A percentile compares a stretch with the other conserved stretches of the same genome.
Evolutionary conservation across 257 asterid species (phyloP).

Genomic region (Petrea volubilis): DNA sequence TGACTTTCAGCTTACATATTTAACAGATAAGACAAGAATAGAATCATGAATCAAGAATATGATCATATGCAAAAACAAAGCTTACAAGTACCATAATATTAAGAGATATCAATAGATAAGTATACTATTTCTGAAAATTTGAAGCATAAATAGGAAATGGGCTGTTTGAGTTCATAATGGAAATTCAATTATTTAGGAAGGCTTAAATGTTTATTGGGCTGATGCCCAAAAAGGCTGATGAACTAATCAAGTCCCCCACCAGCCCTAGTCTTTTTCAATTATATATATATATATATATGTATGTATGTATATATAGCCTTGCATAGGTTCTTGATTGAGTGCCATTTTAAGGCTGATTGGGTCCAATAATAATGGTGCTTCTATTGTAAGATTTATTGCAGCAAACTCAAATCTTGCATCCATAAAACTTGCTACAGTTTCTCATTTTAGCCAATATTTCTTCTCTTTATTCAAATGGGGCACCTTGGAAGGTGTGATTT

Average conservation of each 20-base stretch:
- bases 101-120: constrained; percentile 17
- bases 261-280: constrained; percentile 22
- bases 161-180: constrained; percentile 30
- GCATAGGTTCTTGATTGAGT: constrained; percentile 19
- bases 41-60: constrained; percentile 51
- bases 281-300: no score
- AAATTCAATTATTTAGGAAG: constrained; percentile 28
- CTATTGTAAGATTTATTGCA: constrained; percentile 46
- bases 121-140: background rate
- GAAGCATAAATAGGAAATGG: constrained; percentile 11
- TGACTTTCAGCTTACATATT: constrained; percentile 41
- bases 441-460: constrained; percentile 9
- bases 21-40: constrained; percentile 37
- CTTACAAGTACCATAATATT: background rate
- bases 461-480: constrained; percentile 26
- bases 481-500: constrained; percentile 19
- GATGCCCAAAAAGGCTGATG: constrained; percentile 46
- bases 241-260: constrained; percentile 32
- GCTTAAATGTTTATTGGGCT: constrained; percentile 64
- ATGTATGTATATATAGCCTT: no score
- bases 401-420: constrained; percentile 38
- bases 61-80: constrained; percentile 29
- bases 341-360: constrained; percentile 24
- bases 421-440: constrained; percentile 8
- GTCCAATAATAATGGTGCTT: constrained; percentile 42